Percentiles rank a stretch among this genome's conserved stretches.
Evolutionary conservation across 192 early-diverging fungal species (phyloP).

Genomic region (Rhizoclosmatium globosum): DNA sequence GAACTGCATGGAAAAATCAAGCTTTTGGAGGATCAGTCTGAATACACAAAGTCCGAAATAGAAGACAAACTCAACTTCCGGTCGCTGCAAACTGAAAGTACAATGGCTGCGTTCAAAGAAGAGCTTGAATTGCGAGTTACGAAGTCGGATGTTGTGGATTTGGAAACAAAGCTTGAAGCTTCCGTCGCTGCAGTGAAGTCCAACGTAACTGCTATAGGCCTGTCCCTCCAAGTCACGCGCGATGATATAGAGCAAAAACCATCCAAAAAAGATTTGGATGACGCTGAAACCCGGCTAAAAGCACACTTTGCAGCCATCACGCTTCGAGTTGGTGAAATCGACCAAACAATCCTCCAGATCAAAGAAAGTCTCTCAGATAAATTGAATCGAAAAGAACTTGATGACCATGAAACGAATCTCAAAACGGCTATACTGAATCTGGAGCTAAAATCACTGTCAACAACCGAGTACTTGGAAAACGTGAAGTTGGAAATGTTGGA

Average conservation of each 20-base stretch:
- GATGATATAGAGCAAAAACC: slow-evolving; percentile 42
- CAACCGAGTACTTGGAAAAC: slow-evolving; percentile 26
- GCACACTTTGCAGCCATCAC: slow-evolving; percentile 4
- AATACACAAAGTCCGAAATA: slow-evolving; percentile 31
- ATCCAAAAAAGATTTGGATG: slow-evolving; percentile 47
- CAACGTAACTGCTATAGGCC: slow-evolving; percentile 6
- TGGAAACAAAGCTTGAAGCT: slow-evolving; percentile 37
- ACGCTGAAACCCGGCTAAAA: slow-evolving; percentile 38
- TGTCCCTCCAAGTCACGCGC: not conserved
- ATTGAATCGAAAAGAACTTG: slow-evolving; percentile 37
- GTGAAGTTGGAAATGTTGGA: slow-evolving; percentile 27
- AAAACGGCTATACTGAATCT: slow-evolving; percentile 45
- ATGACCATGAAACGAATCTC: slow-evolving; percentile 36
- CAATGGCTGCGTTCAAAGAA: slow-evolving; percentile 49
- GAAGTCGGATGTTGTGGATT: slow-evolving; percentile 37
- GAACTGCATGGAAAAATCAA: slow-evolving; percentile 19
- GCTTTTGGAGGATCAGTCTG: not conserved
- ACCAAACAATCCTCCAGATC: slow-evolving; percentile 26
- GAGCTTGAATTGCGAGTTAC: slow-evolving; percentile 44
- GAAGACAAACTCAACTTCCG: slow-evolving; percentile 46
- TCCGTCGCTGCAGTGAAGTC: slow-evolving; percentile 14
- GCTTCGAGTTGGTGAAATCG: slow-evolving; percentile 26
- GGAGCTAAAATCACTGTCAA: slow-evolving; percentile 30
- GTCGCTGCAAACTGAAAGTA: slow-evolving; percentile 42
- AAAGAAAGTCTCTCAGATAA: slow-evolving; percentile 44